Conservation (phyloP, 73 alveolate genomes). For the Blepharisma japonicum region DNA sequence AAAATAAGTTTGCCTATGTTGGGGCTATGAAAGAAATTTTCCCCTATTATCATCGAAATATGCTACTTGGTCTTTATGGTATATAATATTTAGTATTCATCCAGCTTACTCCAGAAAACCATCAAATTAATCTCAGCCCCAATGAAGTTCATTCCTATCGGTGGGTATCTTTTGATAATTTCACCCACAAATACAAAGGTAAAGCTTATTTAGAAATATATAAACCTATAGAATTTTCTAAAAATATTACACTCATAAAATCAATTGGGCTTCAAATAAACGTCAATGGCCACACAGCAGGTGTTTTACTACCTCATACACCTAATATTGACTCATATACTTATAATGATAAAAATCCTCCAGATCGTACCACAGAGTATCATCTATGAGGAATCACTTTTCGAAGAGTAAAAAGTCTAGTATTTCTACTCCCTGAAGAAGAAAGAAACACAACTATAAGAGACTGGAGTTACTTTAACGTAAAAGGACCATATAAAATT, state of each 20-base stretch:
- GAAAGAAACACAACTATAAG: neutral
- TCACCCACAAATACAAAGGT: neutral
- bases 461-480: neutral
- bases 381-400: neutral
- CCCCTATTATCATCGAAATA: no score
- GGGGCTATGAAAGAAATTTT: no score
- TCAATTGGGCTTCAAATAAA: neutral
- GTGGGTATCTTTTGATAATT: neutral
- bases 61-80: no score
- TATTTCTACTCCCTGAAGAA: neutral
- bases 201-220: neutral
- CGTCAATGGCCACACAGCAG: neutral
- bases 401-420: neutral
- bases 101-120: neutral
- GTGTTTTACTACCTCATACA: neutral
- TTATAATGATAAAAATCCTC: no score
- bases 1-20: no score
- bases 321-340: neutral
- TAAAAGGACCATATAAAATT: neutral
- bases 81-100: neutral
- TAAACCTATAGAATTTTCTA: neutral
- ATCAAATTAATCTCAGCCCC: neutral
- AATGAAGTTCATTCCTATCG: constrained; percentile 3
- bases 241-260: neutral
- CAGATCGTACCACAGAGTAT: neutral